phyloP scores from a whole-genome alignment of 78 protist genomes.

The Cavenderia fasciculata region DNA sequence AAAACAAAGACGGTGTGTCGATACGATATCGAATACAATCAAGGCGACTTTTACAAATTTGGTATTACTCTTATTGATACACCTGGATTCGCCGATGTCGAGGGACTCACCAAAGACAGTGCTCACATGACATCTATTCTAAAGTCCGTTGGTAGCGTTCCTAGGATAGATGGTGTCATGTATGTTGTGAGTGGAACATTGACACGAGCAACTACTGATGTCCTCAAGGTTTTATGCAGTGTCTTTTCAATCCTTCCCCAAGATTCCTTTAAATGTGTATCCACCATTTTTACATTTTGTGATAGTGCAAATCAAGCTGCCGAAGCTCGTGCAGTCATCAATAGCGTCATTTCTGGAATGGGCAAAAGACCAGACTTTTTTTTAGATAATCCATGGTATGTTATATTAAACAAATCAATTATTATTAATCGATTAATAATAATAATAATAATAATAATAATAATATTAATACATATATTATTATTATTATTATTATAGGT shows the following conservation, averaged over 20 bases:
- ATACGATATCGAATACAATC: slow-evolving; percentile 3
- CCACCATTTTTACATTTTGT: slow-evolving; percentile 3
- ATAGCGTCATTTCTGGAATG: neutral
- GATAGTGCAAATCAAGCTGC: neutral
- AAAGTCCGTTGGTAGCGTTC: neutral
- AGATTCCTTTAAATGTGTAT: neutral
- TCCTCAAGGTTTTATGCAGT: neutral
- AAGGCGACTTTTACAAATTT: neutral
- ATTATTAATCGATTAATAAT: no score
- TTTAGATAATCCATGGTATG: slow-evolving; percentile 15
- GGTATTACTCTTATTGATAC: slow-evolving; percentile 19
- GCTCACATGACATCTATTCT: slow-evolving; percentile 1
- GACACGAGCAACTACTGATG: slow-evolving; percentile 4
- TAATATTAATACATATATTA: no score
- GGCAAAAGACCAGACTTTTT: neutral
- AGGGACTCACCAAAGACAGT: neutral
- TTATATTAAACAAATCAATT: no score
- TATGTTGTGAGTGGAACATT: slow-evolving; percentile 14
- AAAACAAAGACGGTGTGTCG: slow-evolving; percentile 17
- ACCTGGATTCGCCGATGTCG: neutral
- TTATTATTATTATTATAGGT: no score
- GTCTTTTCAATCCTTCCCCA: slow-evolving; percentile 17
- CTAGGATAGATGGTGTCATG: slow-evolving; percentile 1
- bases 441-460: no score
- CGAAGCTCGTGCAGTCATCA: neutral